Evolutionary conservation across 2,329 filamentous ascomycete species (phyloP).

Genomic region (Exophiala mesophila): DNA sequence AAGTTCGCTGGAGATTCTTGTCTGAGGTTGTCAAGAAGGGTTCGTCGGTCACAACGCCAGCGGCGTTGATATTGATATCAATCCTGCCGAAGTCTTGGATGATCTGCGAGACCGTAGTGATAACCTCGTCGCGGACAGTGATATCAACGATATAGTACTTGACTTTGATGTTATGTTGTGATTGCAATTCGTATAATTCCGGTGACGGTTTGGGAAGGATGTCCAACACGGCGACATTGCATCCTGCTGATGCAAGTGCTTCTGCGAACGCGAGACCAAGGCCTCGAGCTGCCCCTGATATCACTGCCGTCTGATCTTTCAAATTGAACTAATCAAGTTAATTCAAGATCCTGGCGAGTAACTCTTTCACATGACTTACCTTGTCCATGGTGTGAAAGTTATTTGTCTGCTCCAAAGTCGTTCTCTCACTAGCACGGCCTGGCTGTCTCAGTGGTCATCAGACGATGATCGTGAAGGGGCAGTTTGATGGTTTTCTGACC

Average conservation of each 20-base stretch:
- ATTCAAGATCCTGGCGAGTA: background rate
- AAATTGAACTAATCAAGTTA: constrained; percentile 9
- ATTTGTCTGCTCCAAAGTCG: background rate
- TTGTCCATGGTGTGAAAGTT: constrained; percentile 4
- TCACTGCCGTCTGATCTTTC: constrained; percentile 24
- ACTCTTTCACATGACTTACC: constrained; percentile 2
- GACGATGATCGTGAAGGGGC: background rate
- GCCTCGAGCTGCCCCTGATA: constrained; percentile 26
- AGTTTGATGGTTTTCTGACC: too few species aligned
- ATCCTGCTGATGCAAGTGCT: constrained; percentile 19
- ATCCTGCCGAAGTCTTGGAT: constrained; percentile 10
- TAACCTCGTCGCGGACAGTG: constrained; percentile 5
- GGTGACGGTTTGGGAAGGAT: constrained; percentile 8
- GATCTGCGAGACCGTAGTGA: constrained; percentile 1
- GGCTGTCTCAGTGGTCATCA: constrained; percentile 1
- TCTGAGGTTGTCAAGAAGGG: constrained; percentile 26
- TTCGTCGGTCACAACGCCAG: constrained; percentile 29
- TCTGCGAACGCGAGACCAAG: constrained; percentile 26
- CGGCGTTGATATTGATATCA: constrained; percentile 25
- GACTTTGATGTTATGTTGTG: constrained; percentile 1
- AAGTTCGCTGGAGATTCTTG: constrained; percentile 32
- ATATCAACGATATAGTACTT: constrained; percentile 13
- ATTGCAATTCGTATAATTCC: constrained; percentile 6
- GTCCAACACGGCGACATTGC: constrained; percentile 20
- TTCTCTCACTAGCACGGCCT: background rate